Conservation (phyloP, 257 asterid genomes). For the Petunia secreta region DNA sequence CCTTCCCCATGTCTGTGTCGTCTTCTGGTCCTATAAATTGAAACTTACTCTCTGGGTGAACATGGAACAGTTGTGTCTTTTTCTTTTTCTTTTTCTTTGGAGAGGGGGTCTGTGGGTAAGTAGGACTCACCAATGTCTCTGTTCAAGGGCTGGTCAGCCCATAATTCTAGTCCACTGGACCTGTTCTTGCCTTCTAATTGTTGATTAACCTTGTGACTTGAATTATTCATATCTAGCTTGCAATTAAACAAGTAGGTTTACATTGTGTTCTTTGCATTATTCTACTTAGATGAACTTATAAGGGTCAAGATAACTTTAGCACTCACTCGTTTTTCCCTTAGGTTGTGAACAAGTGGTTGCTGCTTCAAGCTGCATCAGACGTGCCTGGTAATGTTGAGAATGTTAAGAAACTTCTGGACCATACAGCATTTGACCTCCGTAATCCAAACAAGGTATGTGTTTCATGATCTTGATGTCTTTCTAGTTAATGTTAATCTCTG, state of each 20-base stretch:
- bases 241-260: background rate
- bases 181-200: background rate
- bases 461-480: background rate
- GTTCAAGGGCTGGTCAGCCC: too few relatives aligned
- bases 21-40: background rate
- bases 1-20: background rate
- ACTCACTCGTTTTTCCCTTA: conserved; percentile 24
- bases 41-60: background rate
- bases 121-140: background rate
- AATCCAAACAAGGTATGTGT: conserved; percentile 76
- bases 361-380: conserved; percentile 74
- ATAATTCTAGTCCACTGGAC: background rate
- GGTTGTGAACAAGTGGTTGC: conserved; percentile 81
- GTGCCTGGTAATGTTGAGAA: conserved; percentile 77
- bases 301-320: background rate
- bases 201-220: background rate
- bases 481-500: background rate
- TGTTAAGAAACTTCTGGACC: conserved; percentile 67
- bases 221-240: background rate
- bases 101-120: background rate
- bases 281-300: background rate
- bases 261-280: background rate
- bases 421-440: conserved; percentile 78
- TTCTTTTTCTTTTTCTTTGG: background rate
- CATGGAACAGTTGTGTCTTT: background rate